Conservation (phyloP, 1,139 yeast genomes). For the Zygosaccharomyces sapae region DNA sequence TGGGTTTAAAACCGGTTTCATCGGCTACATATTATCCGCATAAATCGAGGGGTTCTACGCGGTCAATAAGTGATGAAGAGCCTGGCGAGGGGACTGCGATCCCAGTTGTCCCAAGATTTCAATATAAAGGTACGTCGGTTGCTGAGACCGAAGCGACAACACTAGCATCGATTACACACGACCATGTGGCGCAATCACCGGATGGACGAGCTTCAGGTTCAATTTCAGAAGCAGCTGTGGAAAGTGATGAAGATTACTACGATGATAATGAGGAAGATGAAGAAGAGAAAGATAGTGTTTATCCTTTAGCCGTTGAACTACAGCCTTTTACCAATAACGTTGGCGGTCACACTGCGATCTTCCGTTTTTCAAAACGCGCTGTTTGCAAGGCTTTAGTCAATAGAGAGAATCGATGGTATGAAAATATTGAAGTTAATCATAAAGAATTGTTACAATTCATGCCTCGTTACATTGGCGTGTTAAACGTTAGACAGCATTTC, state of each 20-base stretch:
- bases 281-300: slow-evolving; percentile 38
- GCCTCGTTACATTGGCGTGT: slow-evolving; percentile 92
- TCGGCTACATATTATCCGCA: slow-evolving; percentile 70
- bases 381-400: slow-evolving; percentile 94
- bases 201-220: slow-evolving; percentile 18
- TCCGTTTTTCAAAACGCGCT: slow-evolving; percentile 82
- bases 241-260: slow-evolving; percentile 20
- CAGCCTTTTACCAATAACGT: slow-evolving; percentile 88
- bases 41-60: slow-evolving; percentile 33
- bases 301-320: slow-evolving; percentile 74
- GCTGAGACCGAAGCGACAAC: slow-evolving; percentile 1
- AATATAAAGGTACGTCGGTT: slow-evolving; percentile 28
- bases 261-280: slow-evolving; percentile 21
- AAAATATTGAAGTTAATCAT: slow-evolving; percentile 72
- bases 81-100: slow-evolving; percentile 5
- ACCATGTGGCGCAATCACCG: slow-evolving; percentile 14
- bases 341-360: slow-evolving; percentile 98
- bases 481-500: slow-evolving; percentile 71
- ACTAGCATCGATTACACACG: slow-evolving; percentile 11
- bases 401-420: slow-evolving; percentile 88
- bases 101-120: slow-evolving; percentile 9
- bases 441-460: slow-evolving; percentile 73
- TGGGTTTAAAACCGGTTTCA: slow-evolving; percentile 50
- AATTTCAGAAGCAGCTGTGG: slow-evolving; percentile 17
- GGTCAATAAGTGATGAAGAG: neutral